A percentile compares a stretch with the other conserved stretches of the same genome.
Evolutionary conservation across 345 rosid genomes (phyloP).

Genomic region (Salix koriyanagi): DNA sequence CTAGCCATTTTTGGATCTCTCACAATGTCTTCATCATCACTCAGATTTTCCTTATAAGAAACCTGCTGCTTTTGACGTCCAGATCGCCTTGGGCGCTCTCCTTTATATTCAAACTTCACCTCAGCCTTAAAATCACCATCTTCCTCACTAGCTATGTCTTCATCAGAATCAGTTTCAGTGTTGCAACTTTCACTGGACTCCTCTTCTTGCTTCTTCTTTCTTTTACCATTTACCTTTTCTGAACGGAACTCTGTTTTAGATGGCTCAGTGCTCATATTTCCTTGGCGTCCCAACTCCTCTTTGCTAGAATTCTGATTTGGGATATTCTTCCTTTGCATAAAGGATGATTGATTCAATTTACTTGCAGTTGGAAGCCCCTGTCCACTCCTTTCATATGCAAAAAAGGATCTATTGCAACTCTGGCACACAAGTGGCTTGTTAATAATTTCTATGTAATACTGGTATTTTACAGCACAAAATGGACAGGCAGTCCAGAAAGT

Average conservation of each 20-base stretch:
- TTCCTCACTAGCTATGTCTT: conserved; percentile 27
- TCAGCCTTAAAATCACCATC: conserved; percentile 36
- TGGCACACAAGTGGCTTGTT: conserved; percentile 44
- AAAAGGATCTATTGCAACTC: conserved; percentile 42
- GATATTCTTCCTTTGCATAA: conserved; percentile 36
- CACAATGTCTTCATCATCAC: conserved; percentile 53
- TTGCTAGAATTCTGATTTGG: conserved; percentile 41
- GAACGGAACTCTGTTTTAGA: conserved; percentile 24
- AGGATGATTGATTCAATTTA: conserved; percentile 29
- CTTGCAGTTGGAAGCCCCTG: conserved; percentile 27
- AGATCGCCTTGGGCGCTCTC: conserved; percentile 55
- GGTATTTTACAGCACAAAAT: conserved; percentile 48
- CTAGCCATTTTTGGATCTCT: conserved; percentile 32
- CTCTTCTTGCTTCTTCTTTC: conserved; percentile 39
- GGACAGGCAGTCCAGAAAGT: conserved; percentile 77
- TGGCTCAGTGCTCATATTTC: conserved; percentile 25
- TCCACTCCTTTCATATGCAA: conserved; percentile 43
- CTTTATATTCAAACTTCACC: conserved; percentile 23
- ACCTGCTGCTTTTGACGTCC: conserved; percentile 58
- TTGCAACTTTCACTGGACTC: conserved; percentile 57
- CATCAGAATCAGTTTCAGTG: conserved; percentile 38
- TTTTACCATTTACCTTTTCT: conserved; percentile 42
- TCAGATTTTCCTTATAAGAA: conserved; percentile 56
- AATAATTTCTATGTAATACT: conserved; percentile 35
- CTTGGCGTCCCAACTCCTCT: conserved; percentile 35